Evolutionary conservation across 2,329 filamentous ascomycete species (phyloP).

Genomic region (Aspergillus pseudoviridinutans): DNA sequence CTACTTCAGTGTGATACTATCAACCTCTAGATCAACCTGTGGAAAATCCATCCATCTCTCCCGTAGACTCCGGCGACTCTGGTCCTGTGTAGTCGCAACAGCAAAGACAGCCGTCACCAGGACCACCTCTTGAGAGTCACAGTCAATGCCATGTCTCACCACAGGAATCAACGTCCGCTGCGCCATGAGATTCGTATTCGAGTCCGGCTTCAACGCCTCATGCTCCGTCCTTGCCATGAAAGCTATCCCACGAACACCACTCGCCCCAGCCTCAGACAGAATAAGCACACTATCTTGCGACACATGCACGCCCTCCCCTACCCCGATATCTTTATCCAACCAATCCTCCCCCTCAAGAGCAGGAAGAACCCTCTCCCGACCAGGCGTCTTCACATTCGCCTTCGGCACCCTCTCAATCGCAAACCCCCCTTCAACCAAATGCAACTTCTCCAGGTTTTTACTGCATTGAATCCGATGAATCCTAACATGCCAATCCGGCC

Average conservation of each 20-base stretch:
- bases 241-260: not conserved
- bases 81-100: not conserved
- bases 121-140: not conserved
- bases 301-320: not conserved
- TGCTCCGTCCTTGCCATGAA: not conserved
- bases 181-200: constrained; percentile 29
- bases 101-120: constrained; percentile 6
- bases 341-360: not conserved
- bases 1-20: not conserved
- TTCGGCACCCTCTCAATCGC: not conserved
- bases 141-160: not conserved
- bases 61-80: not conserved
- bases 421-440: constrained; percentile 4
- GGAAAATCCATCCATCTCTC: not conserved
- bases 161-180: constrained; percentile 25
- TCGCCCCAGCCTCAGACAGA: constrained; percentile 13
- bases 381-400: not conserved
- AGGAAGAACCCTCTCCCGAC: not conserved
- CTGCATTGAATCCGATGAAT: constrained; percentile 21
- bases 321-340: not conserved
- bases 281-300: not conserved
- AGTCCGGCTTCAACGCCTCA: constrained; percentile 21
- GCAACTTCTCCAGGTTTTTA: not conserved
- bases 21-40: too few relatives aligned
- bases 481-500: constrained; percentile 32